These are phyloP conservation scores for Cnidoscolus chayamansa DNA, from an alignment of 441 rosid species.

Conservation along the genomic window DNA sequence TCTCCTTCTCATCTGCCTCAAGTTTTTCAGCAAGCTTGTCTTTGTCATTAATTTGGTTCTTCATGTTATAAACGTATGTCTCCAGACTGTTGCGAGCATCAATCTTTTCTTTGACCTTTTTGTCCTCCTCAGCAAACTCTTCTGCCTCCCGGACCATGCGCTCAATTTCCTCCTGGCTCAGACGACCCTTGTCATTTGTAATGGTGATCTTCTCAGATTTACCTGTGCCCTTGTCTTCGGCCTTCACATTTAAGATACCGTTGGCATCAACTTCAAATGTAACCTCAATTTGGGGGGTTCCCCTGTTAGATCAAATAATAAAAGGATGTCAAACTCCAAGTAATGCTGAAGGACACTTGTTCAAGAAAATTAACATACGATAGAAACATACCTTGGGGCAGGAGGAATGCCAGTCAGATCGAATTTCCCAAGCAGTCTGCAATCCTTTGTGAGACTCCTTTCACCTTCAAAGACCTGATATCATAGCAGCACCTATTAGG, in stretches of 20 bases:
- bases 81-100: slow-evolving; percentile 87
- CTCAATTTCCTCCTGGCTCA: slow-evolving; percentile 96
- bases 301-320: slow-evolving; percentile 42
- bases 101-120: not conserved
- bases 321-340: not conserved
- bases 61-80: slow-evolving; percentile 91
- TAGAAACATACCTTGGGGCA: not conserved
- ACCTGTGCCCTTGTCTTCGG: slow-evolving; percentile 90
- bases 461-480: slow-evolving; percentile 93
- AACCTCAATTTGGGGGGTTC: slow-evolving; percentile 97
- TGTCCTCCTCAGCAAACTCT: not conserved
- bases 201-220: slow-evolving; percentile 96
- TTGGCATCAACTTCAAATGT: slow-evolving; percentile 97
- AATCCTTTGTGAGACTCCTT: slow-evolving; percentile 88
- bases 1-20: slow-evolving; percentile 89
- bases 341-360: not conserved
- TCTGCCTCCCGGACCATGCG: slow-evolving; percentile 32
- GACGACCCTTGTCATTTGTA: slow-evolving; percentile 93
- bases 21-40: slow-evolving; percentile 97
- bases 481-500: slow-evolving; percentile 5
- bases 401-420: not conserved
- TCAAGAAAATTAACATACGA: not conserved
- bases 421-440: not conserved
- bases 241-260: slow-evolving; percentile 88
- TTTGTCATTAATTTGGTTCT: slow-evolving; percentile 88